Evolutionary conservation across 192 early-diverging fungal genomes (phyloP).

Genomic region (Kappamyces sp.): DNA sequence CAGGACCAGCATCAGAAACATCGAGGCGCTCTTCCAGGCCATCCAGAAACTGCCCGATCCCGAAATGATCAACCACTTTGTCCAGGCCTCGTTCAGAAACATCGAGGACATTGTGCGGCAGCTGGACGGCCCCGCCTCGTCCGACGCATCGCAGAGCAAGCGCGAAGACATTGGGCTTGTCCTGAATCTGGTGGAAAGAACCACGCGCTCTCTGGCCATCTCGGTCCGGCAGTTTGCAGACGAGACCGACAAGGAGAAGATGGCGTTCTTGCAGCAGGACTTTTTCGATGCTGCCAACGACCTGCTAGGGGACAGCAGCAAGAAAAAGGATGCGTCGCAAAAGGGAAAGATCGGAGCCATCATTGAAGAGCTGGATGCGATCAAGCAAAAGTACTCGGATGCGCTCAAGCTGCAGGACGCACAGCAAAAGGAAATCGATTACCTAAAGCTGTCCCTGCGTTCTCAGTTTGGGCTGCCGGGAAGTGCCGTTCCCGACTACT

Average conservation of each 20-base stretch:
- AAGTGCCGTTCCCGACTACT: too few relatives aligned
- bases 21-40: neutral
- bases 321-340: too few relatives aligned
- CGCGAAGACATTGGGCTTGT: neutral
- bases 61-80: neutral
- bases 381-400: conserved; percentile 14
- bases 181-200: neutral
- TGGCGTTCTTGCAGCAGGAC: too few relatives aligned
- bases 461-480: too few relatives aligned
- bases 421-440: conserved; percentile 26
- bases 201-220: neutral
- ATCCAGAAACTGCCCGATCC: conserved; percentile 2
- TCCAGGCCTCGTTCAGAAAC: neutral
- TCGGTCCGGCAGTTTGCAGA: too few relatives aligned
- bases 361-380: too few relatives aligned
- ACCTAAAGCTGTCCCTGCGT: conserved; percentile 1
- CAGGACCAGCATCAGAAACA: neutral
- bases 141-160: neutral
- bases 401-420: conserved; percentile 14
- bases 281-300: too few relatives aligned
- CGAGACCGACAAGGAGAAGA: too few relatives aligned
- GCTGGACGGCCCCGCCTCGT: neutral
- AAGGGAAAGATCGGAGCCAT: too few relatives aligned
- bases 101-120: neutral
- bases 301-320: too few relatives aligned